Conservation (phyloP, 179 eudicot genomes). For the Dionaea muscipula region DNA sequence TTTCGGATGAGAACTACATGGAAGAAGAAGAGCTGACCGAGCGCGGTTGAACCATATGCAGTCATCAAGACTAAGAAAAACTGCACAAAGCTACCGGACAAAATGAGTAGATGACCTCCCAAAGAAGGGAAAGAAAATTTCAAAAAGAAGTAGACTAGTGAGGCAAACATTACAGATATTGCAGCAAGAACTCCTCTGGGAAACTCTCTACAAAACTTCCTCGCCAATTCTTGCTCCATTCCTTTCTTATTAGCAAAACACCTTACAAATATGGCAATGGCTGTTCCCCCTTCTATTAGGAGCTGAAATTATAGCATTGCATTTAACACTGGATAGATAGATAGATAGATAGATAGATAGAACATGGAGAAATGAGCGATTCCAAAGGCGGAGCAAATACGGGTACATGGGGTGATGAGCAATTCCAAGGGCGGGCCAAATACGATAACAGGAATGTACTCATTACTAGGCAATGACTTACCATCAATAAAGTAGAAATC, state of each 20-base stretch:
- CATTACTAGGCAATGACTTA: conserved; percentile 30
- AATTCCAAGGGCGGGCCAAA: not conserved
- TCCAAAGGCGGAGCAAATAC: not conserved
- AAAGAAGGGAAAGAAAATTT: not conserved
- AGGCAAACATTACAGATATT: conserved; percentile 37
- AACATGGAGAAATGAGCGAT: not conserved
- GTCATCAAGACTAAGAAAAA: conserved; percentile 46
- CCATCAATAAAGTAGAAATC: conserved; percentile 62
- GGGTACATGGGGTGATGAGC: not conserved
- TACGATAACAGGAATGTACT: not conserved
- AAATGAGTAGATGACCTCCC: conserved; percentile 3
- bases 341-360: not conserved
- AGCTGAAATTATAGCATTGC: conserved; percentile 34
- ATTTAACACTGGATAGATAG: not conserved
- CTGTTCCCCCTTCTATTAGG: conserved; percentile 62
- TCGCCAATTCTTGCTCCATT: conserved; percentile 39
- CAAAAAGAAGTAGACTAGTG: not conserved
- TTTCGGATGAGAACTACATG: conserved; percentile 78
- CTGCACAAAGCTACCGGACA: conserved; percentile 22
- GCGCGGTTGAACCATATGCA: conserved; percentile 73
- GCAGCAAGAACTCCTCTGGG: conserved; percentile 68
- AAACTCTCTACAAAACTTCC: conserved; percentile 29
- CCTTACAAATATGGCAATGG: conserved; percentile 62
- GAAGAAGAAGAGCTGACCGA: conserved; percentile 89
- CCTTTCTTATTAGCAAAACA: conserved; percentile 67